A percentile compares a stretch with the other conserved stretches of the same genome.
These are phyloP conservation scores for Aspergillus carlsbadensis DNA, from an alignment of 495 filamentous ascomycete species.

Conservation along the genomic window DNA sequence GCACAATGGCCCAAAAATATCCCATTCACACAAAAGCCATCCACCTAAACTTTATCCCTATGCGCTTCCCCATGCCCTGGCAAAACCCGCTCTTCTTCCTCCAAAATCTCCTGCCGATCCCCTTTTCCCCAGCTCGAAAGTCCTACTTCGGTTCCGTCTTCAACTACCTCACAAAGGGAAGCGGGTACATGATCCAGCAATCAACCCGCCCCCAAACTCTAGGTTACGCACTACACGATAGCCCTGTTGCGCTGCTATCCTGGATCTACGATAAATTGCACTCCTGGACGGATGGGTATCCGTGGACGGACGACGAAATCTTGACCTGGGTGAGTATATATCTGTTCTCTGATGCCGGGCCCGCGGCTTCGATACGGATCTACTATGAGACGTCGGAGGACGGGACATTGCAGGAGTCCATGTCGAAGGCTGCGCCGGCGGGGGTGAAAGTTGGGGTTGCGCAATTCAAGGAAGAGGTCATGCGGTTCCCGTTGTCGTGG, in stretches of 20 bases:
- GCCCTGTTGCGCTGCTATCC: constrained; percentile 49
- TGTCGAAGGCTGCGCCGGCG: constrained; percentile 15
- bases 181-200: constrained; percentile 47
- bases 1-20: constrained; percentile 40
- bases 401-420: not conserved
- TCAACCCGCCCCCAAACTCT: constrained; percentile 50
- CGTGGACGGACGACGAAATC: constrained; percentile 56
- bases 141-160: constrained; percentile 29
- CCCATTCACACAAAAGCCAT: constrained; percentile 40
- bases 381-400: constrained; percentile 47
- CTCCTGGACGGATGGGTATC: constrained; percentile 48
- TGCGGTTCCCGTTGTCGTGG: constrained; percentile 42
- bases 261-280: constrained; percentile 59
- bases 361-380: constrained; percentile 46
- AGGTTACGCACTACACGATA: constrained; percentile 49
- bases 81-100: constrained; percentile 33
- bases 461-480: constrained; percentile 44
- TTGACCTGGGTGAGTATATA: constrained; percentile 56
- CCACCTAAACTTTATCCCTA: constrained; percentile 44
- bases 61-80: constrained; percentile 34
- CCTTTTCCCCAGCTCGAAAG: constrained; percentile 36
- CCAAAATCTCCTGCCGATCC: constrained; percentile 33
- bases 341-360: constrained; percentile 50
- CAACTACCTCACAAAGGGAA: constrained; percentile 37
- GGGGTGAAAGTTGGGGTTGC: constrained; percentile 42